Percentiles rank a stretch among this genome's conserved stretches.
Conservation (phyloP, 2,329 filamentous ascomycete species). For the Helotiales sp. region DNA sequence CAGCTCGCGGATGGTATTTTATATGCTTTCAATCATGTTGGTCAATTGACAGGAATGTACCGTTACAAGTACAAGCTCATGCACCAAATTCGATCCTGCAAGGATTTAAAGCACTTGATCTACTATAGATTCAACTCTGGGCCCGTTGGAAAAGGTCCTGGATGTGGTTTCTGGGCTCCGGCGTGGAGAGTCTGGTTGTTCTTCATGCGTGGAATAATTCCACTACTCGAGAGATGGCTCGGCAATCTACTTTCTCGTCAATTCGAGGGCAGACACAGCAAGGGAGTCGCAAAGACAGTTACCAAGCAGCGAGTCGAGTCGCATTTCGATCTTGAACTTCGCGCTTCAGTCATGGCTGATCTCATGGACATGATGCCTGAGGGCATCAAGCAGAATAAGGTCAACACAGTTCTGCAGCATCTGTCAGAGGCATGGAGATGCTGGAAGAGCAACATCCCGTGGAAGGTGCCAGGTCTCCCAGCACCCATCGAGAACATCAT, state of each 20-base stretch:
- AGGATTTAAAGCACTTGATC: constrained; percentile 98
- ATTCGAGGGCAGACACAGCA: constrained; percentile 97
- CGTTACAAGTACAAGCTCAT: constrained; percentile 99
- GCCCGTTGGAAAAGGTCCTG: constrained; percentile 94
- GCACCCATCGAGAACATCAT: constrained; percentile 99
- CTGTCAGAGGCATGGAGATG: constrained; percentile 98
- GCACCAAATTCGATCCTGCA: constrained; percentile 99
- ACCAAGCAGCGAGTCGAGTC: constrained; percentile 99
- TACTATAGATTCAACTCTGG: constrained; percentile 99
- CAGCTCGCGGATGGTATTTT: constrained; percentile 97
- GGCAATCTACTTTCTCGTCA: constrained; percentile 96
- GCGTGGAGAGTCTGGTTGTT: constrained; percentile 99
- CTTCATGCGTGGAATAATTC: constrained; percentile 98
- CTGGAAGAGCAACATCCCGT: constrained; percentile 99
- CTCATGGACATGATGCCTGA: constrained; percentile 99
- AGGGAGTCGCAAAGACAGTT: constrained; percentile 97
- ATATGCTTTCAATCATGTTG: constrained; percentile 99
- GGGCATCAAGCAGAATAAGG: constrained; percentile 99
- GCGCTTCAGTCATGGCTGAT: constrained; percentile 98
- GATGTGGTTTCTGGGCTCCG: constrained; percentile 98
- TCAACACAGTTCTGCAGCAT: constrained; percentile 97
- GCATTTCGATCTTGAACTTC: constrained; percentile 95
- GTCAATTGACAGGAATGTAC: constrained; percentile 98
- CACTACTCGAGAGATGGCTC: constrained; percentile 93
- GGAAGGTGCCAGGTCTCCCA: constrained; percentile 96